Percentiles rank a stretch among this genome's conserved stretches.
These are phyloP conservation scores for Corymbia calophylla DNA, from an alignment of 441 rosid genomes.

Conservation along the genomic window DNA sequence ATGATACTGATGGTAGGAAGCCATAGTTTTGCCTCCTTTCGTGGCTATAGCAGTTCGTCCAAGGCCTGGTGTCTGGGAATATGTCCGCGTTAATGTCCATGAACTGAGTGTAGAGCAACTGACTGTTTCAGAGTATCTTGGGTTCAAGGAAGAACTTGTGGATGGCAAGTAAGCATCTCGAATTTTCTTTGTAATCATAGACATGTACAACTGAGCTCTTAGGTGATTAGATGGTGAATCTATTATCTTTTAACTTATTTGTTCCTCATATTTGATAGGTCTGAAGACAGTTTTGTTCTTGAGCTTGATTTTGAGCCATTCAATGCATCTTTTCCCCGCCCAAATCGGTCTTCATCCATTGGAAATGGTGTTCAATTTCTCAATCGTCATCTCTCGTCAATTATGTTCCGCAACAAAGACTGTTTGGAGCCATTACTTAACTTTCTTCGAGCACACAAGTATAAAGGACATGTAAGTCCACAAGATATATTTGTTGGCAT, in stretches of 20 bases:
- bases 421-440: slow-evolving; percentile 78
- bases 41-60: slow-evolving; percentile 93
- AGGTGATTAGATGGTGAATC: not conserved
- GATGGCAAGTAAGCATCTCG: slow-evolving; percentile 49
- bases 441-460: slow-evolving; percentile 75
- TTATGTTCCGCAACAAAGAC: slow-evolving; percentile 87
- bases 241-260: not conserved
- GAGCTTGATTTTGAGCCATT: slow-evolving; percentile 98
- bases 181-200: not conserved
- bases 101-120: slow-evolving; percentile 85
- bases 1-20: slow-evolving; percentile 49
- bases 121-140: slow-evolving; percentile 71
- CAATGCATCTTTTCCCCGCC: slow-evolving; percentile 79
- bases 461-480: slow-evolving; percentile 78
- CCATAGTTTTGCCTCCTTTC: slow-evolving; percentile 89
- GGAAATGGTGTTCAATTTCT: slow-evolving; percentile 98
- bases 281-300: slow-evolving; percentile 39
- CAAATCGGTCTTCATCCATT: slow-evolving; percentile 82
- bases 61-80: slow-evolving; percentile 99
- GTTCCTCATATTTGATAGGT: slow-evolving; percentile 16
- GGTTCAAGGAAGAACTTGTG: slow-evolving; percentile 84
- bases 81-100: slow-evolving; percentile 73
- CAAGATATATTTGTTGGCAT: not conserved
- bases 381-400: slow-evolving; percentile 92
- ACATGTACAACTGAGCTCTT: not conserved